Conservation (phyloP, 192 early-diverging fungal species). For the Phlyctochytrium arcticum region DNA sequence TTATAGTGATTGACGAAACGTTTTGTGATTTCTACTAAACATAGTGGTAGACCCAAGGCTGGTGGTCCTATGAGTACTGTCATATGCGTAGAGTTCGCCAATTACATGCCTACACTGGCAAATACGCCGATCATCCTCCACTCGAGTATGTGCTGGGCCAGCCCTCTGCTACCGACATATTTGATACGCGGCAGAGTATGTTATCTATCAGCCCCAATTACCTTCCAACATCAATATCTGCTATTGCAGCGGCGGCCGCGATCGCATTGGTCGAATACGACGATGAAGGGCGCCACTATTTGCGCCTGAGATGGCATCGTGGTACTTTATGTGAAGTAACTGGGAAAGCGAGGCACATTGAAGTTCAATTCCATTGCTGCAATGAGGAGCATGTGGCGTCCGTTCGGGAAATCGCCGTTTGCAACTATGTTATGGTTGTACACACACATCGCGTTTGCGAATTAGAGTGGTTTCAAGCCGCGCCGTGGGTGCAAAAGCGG, state of each 20-base stretch:
- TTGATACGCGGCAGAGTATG: not conserved
- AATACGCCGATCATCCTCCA: slow-evolving; percentile 18
- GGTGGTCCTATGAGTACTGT: slow-evolving; percentile 88
- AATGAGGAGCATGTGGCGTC: slow-evolving; percentile 59
- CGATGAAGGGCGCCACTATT: slow-evolving; percentile 43
- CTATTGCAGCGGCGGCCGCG: slow-evolving; percentile 27
- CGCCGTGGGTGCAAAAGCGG: not conserved
- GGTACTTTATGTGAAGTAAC: slow-evolving; percentile 77
- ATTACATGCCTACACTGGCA: slow-evolving; percentile 44
- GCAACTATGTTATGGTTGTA: slow-evolving; percentile 76
- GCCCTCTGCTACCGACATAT: not conserved
- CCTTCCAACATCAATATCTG: not conserved
- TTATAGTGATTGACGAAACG: no score
- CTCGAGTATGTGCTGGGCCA: slow-evolving; percentile 27
- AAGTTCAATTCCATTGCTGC: slow-evolving; percentile 85
- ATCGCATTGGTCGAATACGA: slow-evolving; percentile 32
- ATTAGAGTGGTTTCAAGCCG: slow-evolving; percentile 11
- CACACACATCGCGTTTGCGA: slow-evolving; percentile 70
- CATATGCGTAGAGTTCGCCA: slow-evolving; percentile 61
- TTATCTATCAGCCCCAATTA: not conserved
- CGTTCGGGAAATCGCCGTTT: slow-evolving; percentile 63
- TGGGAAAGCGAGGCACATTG: slow-evolving; percentile 59
- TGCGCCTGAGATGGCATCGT: slow-evolving; percentile 68
- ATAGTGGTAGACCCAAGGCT: slow-evolving; percentile 42
- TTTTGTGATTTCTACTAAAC: no score